phyloP scores from a whole-genome alignment of 768 basidiomycete species.

The Hygrocybe punicea region DNA sequence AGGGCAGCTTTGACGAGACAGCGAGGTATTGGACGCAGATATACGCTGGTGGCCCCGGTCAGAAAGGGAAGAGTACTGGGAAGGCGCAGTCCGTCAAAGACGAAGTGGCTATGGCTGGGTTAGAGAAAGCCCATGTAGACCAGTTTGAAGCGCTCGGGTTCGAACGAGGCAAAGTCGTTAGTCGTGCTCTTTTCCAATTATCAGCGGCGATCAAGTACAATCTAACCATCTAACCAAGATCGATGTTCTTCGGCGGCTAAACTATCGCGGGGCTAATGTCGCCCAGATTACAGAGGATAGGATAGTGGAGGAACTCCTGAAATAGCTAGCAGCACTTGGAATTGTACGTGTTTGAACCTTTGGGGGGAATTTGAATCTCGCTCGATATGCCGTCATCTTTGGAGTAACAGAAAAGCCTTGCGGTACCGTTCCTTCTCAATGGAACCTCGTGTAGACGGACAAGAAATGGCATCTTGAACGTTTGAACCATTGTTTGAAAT shows the following conservation, averaged over 20 bases:
- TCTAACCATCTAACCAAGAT: conserved; percentile 47
- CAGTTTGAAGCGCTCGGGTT: conserved; percentile 85
- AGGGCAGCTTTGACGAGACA: conserved; percentile 83
- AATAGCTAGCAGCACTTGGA: conserved; percentile 30
- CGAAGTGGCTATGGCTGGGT: conserved; percentile 74
- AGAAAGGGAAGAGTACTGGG: conserved; percentile 41
- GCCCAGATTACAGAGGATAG: conserved; percentile 78
- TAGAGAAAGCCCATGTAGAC: conserved; percentile 79
- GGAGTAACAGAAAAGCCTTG: too few relatives aligned
- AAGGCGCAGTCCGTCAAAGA: conserved; percentile 46
- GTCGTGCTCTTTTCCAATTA: conserved; percentile 30
- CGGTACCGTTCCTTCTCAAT: too few relatives aligned
- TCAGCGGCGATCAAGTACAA: conserved; percentile 3
- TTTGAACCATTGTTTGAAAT: too few relatives aligned
- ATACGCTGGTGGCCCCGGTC: conserved; percentile 74
- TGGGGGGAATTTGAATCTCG: not conserved
- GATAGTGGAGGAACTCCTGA: conserved; percentile 82
- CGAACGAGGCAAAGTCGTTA: conserved; percentile 76
- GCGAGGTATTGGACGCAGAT: conserved; percentile 92
- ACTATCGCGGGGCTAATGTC: conserved; percentile 82
- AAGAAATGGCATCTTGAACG: too few relatives aligned
- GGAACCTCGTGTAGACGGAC: too few relatives aligned
- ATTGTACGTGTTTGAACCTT: not conserved
- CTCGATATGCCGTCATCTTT: too few relatives aligned
- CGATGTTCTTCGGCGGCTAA: conserved; percentile 80